Conservation (phyloP, 345 rosid species). For the Linum trigynum region DNA sequence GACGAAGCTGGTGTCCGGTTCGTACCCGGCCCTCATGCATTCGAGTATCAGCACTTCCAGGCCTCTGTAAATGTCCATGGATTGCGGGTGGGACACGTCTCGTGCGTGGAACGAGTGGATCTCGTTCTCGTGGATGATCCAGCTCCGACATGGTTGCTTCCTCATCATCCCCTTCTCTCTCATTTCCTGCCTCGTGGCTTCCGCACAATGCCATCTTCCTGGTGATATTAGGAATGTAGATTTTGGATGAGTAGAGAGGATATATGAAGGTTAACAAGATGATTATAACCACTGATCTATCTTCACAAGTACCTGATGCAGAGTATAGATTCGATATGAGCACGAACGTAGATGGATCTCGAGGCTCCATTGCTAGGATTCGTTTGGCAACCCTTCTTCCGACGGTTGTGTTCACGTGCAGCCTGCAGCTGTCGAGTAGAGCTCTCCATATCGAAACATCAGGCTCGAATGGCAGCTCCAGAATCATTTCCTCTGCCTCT, state of each 20-base stretch:
- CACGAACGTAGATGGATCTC: constrained; percentile 53
- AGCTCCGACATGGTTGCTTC: constrained; percentile 72
- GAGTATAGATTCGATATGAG: constrained; percentile 75
- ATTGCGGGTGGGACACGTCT: constrained; percentile 54
- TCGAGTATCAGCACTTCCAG: constrained; percentile 60
- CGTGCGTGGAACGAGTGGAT: constrained; percentile 55
- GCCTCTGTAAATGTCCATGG: constrained; percentile 60
- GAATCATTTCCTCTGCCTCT: constrained; percentile 57
- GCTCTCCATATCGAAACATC: constrained; percentile 55
- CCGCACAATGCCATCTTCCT: constrained; percentile 77
- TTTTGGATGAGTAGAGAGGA: too few relatives aligned
- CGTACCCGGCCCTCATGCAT: constrained; percentile 64
- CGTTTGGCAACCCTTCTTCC: constrained; percentile 52
- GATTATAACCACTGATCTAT: too few relatives aligned
- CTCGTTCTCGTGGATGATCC: constrained; percentile 57
- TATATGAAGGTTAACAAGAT: too few relatives aligned
- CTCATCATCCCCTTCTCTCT: constrained; percentile 40
- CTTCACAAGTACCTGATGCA: constrained; percentile 27
- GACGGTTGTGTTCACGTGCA: constrained; percentile 40
- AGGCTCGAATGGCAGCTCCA: constrained; percentile 43
- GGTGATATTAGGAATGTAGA: too few relatives aligned
- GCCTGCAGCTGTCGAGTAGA: constrained; percentile 67
- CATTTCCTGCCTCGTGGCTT: constrained; percentile 58
- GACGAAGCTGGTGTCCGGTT: constrained; percentile 71
- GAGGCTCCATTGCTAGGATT: constrained; percentile 44